Conservation (phyloP, 495 filamentous ascomycete species). For the Penicillium psychrofluorescens region DNA sequence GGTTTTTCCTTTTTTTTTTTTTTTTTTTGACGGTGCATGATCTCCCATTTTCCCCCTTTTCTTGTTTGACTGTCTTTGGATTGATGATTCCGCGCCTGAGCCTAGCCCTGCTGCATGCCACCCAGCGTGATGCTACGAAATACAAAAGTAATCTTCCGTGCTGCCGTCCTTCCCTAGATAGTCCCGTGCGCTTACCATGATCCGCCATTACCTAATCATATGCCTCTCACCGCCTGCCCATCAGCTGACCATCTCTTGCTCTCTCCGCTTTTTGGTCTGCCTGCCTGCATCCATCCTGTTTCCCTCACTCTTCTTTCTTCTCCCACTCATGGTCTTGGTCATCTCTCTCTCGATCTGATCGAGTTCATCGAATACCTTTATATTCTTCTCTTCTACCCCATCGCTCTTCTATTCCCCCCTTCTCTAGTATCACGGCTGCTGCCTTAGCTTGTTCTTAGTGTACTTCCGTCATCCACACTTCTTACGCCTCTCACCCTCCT, state of each 20-base stretch:
- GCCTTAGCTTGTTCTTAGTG: too few species aligned
- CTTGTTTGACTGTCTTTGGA: conserved; percentile 1
- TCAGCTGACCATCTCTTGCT: conserved; percentile 6
- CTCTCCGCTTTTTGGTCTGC: conserved; percentile 1
- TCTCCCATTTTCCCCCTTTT: not conserved
- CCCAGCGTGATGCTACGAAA: not conserved
- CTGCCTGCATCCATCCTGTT: conserved; percentile 5
- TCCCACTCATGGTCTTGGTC: not conserved
- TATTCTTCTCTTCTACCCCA: conserved; percentile 7
- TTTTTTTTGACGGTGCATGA: conserved; percentile 3
- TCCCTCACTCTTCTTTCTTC: conserved; percentile 4
- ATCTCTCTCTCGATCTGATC: too few species aligned
- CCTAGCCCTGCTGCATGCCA: not conserved
- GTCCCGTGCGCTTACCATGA: conserved; percentile 1
- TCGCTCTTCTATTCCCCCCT: too few species aligned
- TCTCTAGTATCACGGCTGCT: too few species aligned
- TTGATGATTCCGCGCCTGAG: not conserved
- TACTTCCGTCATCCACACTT: not conserved
- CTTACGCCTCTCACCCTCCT: conserved; percentile 8
- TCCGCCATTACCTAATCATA: conserved; percentile 2
- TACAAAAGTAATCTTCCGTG: not conserved
- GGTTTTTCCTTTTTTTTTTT: too few species aligned
- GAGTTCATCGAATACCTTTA: not conserved
- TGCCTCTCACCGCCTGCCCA: conserved; percentile 2
- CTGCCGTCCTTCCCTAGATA: not conserved